These are phyloP conservation scores for Chaetomium sp. DNA, from an alignment of 2,329 filamentous ascomycete species.

Conservation along the genomic window DNA sequence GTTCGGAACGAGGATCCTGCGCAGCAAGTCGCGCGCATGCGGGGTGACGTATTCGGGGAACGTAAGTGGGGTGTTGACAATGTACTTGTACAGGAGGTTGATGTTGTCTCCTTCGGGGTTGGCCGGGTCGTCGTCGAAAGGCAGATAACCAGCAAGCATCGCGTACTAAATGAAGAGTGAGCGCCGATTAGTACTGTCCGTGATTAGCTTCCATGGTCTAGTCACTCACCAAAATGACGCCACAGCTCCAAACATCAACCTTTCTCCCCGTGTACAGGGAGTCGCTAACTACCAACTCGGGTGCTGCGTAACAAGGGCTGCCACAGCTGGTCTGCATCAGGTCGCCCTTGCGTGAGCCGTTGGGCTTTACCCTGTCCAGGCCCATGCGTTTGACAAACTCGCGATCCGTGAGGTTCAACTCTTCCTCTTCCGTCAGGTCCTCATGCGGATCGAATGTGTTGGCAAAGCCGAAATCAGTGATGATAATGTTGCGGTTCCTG, in stretches of 20 bases:
- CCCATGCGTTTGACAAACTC: slow-evolving; percentile 82
- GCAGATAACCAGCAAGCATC: slow-evolving; percentile 95
- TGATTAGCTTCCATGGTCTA: background rate
- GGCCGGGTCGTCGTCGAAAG: slow-evolving; percentile 95
- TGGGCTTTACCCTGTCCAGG: slow-evolving; percentile 70
- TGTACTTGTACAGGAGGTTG: slow-evolving; percentile 98
- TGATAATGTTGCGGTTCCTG: slow-evolving; percentile 97
- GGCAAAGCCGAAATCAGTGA: slow-evolving; percentile 97
- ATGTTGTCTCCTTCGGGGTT: slow-evolving; percentile 99
- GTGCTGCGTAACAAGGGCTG: slow-evolving; percentile 94
- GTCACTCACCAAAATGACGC: slow-evolving; percentile 85
- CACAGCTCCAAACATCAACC: slow-evolving; percentile 98
- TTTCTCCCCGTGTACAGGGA: slow-evolving; percentile 95
- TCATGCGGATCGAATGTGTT: slow-evolving; percentile 92
- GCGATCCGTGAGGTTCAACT: slow-evolving; percentile 77
- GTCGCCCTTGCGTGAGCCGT: slow-evolving; percentile 78
- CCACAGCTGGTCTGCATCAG: slow-evolving; percentile 99
- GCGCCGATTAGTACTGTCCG: background rate
- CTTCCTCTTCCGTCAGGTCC: slow-evolving; percentile 83
- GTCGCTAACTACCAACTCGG: slow-evolving; percentile 94
- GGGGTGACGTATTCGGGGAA: slow-evolving; percentile 99
- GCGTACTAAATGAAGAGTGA: slow-evolving; percentile 63
- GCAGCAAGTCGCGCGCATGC: slow-evolving; percentile 84
- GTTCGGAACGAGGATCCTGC: slow-evolving; percentile 90
- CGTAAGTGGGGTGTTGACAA: slow-evolving; percentile 90